Evolutionary conservation across 768 basidiomycete genomes (phyloP), one percentile per base, ranked within the genome.

Genomic region (Pholiota molesta): DNA sequence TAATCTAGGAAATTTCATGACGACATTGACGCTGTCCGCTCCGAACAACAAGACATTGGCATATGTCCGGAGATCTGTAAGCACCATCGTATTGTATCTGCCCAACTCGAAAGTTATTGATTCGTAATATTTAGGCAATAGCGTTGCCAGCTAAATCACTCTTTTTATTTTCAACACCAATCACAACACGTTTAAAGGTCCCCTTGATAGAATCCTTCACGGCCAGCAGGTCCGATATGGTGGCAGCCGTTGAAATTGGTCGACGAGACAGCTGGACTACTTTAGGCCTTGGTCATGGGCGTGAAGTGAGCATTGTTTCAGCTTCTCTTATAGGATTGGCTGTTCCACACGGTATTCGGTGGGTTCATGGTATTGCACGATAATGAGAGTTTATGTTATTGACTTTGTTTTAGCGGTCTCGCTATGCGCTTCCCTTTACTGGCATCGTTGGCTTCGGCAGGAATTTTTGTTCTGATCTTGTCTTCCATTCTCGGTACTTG

Each of bases 1-100:
- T 67, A 86, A 79, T 4, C 84, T 95, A 2, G 93, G 93, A 44
- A 95, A 95, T 72, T 95, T 94, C 73, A 95, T 95, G 93, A 78
- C 86, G 5, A 82, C 79, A 47, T 71, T 94, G 37, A 86, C 81
- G 0, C 74, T 95, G 28, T 78, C 76, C 2, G 86, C 87, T 0
- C 66, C 78, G 29, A 79, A 81, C 17, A 93, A 93, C 72, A 83
- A 81, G 67, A 89, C 91, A 6, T 74, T 95, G 26, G 73, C 77
- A 4, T 75, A 79, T 16, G 77, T 85, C 59, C 87, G 91, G 62
- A 81, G 84, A 63, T 85, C 92, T 11, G 92, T 94, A 69, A 35
- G 59, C 7, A 6, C 19, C 40, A 31, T n/a, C 51, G 2, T 7
- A 17, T 14, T 35, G n/a, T 35, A 14, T 39, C 17, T 33, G 2